These are phyloP conservation scores for Arthrobotrys pseudoclavata DNA, from an alignment of 2,329 filamentous ascomycete genomes.

Conservation along the genomic window DNA sequence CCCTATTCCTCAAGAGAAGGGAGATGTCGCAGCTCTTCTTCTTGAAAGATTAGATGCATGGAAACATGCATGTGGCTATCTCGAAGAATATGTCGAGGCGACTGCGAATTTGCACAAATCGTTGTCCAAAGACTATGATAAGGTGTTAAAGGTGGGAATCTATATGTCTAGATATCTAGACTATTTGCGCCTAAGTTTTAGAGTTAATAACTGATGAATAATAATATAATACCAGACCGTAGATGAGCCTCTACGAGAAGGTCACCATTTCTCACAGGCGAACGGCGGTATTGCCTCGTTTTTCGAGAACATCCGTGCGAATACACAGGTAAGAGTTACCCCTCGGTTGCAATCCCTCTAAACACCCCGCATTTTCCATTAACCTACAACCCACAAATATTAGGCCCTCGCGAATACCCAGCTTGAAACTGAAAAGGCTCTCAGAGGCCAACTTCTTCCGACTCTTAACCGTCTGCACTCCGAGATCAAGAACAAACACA, in stretches of 20 bases:
- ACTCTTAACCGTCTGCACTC: conserved; percentile 91
- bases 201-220: conserved; percentile 20
- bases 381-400: background rate
- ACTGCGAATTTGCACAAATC: conserved; percentile 88
- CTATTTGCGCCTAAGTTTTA: background rate
- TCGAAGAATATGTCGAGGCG: conserved; percentile 88
- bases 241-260: conserved; percentile 85
- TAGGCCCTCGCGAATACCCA: conserved; percentile 89
- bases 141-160: conserved; percentile 80
- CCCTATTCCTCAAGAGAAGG: conserved; percentile 62
- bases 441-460: conserved; percentile 87
- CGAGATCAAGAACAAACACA: conserved; percentile 96
- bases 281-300: conserved; percentile 88
- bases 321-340: conserved; percentile 76
- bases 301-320: conserved; percentile 93
- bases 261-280: conserved; percentile 87
- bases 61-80: conserved; percentile 92
- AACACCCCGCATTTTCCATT: conserved; percentile 29
- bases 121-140: conserved; percentile 95
- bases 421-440: conserved; percentile 87
- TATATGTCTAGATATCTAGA: background rate
- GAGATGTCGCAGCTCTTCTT: conserved; percentile 76
- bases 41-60: conserved; percentile 90
- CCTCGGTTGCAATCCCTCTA: background rate
- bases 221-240: conserved; percentile 75